Base-by-base conservation (phyloP, 768 basidiomycete species). In the Macrolepiota dolichaula region DNA sequence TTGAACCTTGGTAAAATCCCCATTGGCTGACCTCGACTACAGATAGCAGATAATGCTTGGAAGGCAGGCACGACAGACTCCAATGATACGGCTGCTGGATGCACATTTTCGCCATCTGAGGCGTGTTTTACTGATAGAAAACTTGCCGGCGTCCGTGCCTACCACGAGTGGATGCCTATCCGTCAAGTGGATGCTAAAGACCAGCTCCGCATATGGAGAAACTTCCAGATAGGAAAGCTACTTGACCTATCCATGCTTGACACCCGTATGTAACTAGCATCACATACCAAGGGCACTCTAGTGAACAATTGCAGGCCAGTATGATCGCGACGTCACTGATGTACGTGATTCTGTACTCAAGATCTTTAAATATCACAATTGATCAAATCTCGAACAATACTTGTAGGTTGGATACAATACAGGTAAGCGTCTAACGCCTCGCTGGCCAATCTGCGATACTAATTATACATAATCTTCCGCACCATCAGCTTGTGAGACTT, bases 161-260 rank as follows among this genome's bases (percentile, higher is more conserved):
- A 84, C 65, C 82, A 85, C 65, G 84, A 85, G 62, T 85, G 84
- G 84, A 78, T 86, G 74, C 84, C 84, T 11, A 82, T 86, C 62
- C 77, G 85, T 6, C 82, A 85, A 64, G 81, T 86, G 13, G 78
- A 78, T 42, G 76, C 77, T 1, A 76, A 77, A 53, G 83, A 85
- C 70, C 77, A 81, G 64, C 77, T 86, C 17, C 76, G 84, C 22
- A 85, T 85, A 55, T 86, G 83, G 83, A 78, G 85, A 37, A 84
- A 83, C 66, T 85, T 87, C 73, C 81, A 85, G 72, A 79, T 87
- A 36, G 85, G 85, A 50, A 83, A 84, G 67, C 76, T 86, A n/a
- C 67, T 85, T 64, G 84, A 85, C 66, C 68, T 85, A 65, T 80
- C 83, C 7, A 83, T 87, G 83, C 74, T 87, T 15, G 85, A 87